phyloP scores from a whole-genome alignment of 169 alveolate genomes.

The Plasmodium malariae region DNA sequence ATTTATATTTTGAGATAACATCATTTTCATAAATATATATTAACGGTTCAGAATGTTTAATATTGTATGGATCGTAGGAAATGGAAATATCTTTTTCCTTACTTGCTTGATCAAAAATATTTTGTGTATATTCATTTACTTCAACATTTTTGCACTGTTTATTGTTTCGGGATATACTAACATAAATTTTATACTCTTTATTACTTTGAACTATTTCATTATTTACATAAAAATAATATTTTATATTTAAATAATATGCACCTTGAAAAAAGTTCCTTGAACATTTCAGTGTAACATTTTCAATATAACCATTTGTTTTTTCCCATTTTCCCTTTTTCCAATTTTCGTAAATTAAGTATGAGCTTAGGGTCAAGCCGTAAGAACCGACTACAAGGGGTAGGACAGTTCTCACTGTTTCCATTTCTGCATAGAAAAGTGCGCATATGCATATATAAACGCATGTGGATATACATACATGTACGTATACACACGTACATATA shows the following conservation, averaged over 20 bases:
- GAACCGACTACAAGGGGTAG: constrained; percentile 60
- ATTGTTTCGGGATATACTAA: background rate
- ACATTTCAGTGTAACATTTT: constrained; percentile 51
- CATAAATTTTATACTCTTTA: constrained; percentile 58
- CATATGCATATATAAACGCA: background rate
- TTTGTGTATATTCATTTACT: constrained; percentile 54
- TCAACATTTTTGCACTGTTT: constrained; percentile 2
- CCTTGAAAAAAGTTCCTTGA: constrained; percentile 18
- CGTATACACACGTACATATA: background rate
- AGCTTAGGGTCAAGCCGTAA: constrained; percentile 53
- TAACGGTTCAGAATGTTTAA: constrained; percentile 49
- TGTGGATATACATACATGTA: background rate
- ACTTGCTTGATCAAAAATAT: constrained; percentile 62
- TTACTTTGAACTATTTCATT: constrained; percentile 24
- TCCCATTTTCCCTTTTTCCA: constrained; percentile 38
- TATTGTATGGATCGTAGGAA: constrained; percentile 48
- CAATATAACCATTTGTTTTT: constrained; percentile 45
- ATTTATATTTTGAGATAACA: constrained; percentile 17
- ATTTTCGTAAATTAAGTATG: constrained; percentile 45
- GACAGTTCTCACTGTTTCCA: constrained; percentile 41
- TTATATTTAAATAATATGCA: constrained; percentile 27
- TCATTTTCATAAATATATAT: constrained; percentile 67
- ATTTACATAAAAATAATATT: constrained; percentile 51
- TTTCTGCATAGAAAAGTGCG: background rate
- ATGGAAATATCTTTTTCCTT: constrained; percentile 46